Evolutionary conservation across 1,139 yeast species (phyloP).

Genomic region (Blastobotrys persicus): DNA sequence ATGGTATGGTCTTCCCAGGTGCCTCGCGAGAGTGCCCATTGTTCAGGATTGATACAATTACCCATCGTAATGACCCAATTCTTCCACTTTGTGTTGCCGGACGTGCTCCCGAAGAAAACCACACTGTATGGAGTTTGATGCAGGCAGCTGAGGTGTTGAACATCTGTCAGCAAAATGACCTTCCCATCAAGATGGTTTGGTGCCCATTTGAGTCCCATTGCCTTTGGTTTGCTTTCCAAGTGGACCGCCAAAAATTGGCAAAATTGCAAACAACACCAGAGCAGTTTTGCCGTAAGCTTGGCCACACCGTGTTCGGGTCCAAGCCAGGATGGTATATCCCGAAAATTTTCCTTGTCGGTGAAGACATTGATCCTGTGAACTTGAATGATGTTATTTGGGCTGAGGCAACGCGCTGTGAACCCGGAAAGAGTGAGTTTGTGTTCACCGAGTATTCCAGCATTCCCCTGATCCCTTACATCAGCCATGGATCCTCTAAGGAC

Average conservation of each 20-base stretch:
- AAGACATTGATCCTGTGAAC: conserved; percentile 5
- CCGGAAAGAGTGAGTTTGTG: conserved; percentile 5
- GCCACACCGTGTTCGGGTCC: background rate
- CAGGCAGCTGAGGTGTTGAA: conserved; percentile 1
- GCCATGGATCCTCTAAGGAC: background rate
- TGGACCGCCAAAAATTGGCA: background rate
- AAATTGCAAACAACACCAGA: background rate
- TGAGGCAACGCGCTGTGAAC: background rate
- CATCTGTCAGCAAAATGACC: background rate
- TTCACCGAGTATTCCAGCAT: background rate
- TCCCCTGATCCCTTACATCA: conserved; percentile 8
- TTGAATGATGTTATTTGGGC: conserved; percentile 8
- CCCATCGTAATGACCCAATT: conserved; percentile 7
- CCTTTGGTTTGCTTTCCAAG: conserved; percentile 1
- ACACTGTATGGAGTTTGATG: background rate
- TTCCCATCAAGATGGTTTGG: conserved; percentile 2
- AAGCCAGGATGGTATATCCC: background rate
- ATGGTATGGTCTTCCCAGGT: conserved; percentile 4
- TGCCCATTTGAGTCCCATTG: conserved; percentile 8
- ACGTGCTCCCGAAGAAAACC: conserved; percentile 1
- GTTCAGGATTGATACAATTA: background rate
- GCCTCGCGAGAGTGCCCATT: background rate
- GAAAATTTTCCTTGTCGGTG: conserved; percentile 2
- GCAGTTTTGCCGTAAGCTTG: background rate
- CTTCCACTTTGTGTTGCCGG: conserved; percentile 3